Percentiles rank a stretch among this genome's conserved stretches.
Conservation (phyloP, 2,329 filamentous ascomycete species). For the Pseudocercospora macadamiae region DNA sequence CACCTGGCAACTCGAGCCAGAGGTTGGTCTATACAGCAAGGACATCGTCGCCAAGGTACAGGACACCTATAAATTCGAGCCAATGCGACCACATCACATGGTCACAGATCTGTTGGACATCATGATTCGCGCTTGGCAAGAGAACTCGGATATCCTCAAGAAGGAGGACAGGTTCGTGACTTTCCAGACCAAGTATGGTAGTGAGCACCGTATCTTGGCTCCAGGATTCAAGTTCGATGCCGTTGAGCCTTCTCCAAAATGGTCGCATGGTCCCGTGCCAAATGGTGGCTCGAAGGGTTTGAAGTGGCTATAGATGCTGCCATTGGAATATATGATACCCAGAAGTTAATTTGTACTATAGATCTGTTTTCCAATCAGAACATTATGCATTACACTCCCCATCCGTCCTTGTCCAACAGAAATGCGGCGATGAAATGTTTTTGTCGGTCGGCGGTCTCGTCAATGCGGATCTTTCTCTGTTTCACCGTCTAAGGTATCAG, state of each 20-base stretch:
- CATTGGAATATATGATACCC: conserved; percentile 6
- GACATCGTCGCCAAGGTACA: conserved; percentile 33
- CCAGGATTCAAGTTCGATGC: conserved; percentile 31
- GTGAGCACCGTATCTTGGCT: conserved; percentile 32
- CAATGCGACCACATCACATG: conserved; percentile 36
- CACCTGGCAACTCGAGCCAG: conserved; percentile 35
- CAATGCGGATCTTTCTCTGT: too few species aligned
- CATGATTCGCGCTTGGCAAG: conserved; percentile 35
- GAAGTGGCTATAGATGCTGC: conserved; percentile 7
- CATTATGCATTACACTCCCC: conserved; percentile 1
- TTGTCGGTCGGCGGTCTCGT: neutral
- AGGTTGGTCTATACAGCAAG: conserved; percentile 40
- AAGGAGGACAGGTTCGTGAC: conserved; percentile 26
- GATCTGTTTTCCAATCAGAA: neutral
- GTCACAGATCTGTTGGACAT: conserved; percentile 37
- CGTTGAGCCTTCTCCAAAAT: conserved; percentile 15
- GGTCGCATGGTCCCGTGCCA: conserved; percentile 23
- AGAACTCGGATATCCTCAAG: conserved; percentile 27
- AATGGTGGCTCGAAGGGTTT: conserved; percentile 21
- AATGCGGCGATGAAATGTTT: neutral
- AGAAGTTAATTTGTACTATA: conserved; percentile 6
- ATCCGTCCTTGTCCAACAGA: neutral
- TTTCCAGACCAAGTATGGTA: conserved; percentile 33
- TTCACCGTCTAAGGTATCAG: conserved; percentile 1
- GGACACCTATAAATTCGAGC: conserved; percentile 32